Percentiles rank a stretch among this genome's conserved stretches.
phyloP scores from a whole-genome alignment of 2,329 filamentous ascomycete species.

The Ambrosiella xylebori region DNA sequence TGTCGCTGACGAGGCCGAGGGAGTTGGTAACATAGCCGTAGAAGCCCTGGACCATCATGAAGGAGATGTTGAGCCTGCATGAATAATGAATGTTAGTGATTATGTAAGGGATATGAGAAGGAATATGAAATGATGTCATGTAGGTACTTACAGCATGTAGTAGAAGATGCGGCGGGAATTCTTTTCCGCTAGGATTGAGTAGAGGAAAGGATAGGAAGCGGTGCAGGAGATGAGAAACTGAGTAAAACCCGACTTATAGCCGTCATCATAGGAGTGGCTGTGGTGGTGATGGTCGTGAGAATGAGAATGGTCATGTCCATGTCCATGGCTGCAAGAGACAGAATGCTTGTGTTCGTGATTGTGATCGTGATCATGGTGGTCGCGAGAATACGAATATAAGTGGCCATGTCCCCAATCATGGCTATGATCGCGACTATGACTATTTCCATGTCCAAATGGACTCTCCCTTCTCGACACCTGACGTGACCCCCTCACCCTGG shows the following conservation, averaged over 20 bases:
- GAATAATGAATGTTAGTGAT: neutral
- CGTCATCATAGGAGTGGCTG: constrained; percentile 14
- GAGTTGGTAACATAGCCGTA: constrained; percentile 92
- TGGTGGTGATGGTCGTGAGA: constrained; percentile 17
- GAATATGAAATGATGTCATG: neutral
- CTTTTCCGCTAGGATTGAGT: constrained; percentile 75
- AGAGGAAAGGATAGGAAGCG: constrained; percentile 56
- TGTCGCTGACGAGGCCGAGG: constrained; percentile 85
- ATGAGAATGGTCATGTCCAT: constrained; percentile 17
- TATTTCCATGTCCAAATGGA: neutral
- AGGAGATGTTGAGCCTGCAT: constrained; percentile 69
- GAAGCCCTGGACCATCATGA: constrained; percentile 87
- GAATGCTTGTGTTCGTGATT: constrained; percentile 19
- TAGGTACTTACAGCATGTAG: constrained; percentile 61
- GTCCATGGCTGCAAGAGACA: constrained; percentile 16
- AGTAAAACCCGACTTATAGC: constrained; percentile 45
- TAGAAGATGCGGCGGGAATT: constrained; percentile 94
- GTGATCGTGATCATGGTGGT: constrained; percentile 3
- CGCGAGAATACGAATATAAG: neutral
- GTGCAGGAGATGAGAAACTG: constrained; percentile 52
- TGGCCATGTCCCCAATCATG: neutral
- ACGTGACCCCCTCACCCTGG: neutral
- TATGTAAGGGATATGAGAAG: neutral
- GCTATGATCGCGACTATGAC: neutral
- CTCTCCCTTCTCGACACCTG: neutral